Evolutionary conservation across 768 basidiomycete genomes (phyloP), one percentile per base, ranked within the genome.

Genomic region (Cystoderma amianthinum): DNA sequence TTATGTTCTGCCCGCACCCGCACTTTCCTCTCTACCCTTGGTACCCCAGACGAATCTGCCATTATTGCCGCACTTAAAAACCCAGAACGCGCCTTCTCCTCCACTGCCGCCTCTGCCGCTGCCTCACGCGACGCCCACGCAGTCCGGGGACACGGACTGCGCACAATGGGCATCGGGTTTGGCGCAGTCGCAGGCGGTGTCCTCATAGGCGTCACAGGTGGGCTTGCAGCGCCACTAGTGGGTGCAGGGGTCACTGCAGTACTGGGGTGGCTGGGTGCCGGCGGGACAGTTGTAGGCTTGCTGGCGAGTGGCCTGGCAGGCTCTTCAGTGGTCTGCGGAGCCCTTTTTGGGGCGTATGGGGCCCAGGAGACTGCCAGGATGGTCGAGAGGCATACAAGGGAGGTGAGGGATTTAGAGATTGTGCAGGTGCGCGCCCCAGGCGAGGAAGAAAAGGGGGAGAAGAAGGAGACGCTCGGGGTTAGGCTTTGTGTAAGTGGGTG

Each of bases 401-500:
- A 76, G 47, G 66, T 78, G 10, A 60, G 61, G n/a, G 76, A 79
- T 52, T 55, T 78, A 20, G 70, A 69, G 4, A 60, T 78, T n/a
- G 46, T 72, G 4, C 74, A 72, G 9, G 71, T 77, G n/a, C n/a
- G n/a, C n/a, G n/a, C n/a, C n/a, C 25, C 25, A 7, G 25, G 7
- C 25, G n/a, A n/a, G 7, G n/a, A 28, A 2, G 50, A 55, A 32
- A 50, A 51, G 33, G 54, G 56, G 19, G 57, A 52, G 30, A 61
- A 58, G 32, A 56, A 61, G 19, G 66, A 76, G 35, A 74, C 71
- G 2, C 61, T 80, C 28, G 72, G 64, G 0, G 71, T 76, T 2
- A 58, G 73, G 32, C 46, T 80, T 16, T 78, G 78, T 46, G 64
- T 76, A 10, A 76, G 73, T 43, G 77, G 77, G 4, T 80, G 78